Conservation (phyloP, 2,329 filamentous ascomycete species). For the Aspergillus glaucus region DNA sequence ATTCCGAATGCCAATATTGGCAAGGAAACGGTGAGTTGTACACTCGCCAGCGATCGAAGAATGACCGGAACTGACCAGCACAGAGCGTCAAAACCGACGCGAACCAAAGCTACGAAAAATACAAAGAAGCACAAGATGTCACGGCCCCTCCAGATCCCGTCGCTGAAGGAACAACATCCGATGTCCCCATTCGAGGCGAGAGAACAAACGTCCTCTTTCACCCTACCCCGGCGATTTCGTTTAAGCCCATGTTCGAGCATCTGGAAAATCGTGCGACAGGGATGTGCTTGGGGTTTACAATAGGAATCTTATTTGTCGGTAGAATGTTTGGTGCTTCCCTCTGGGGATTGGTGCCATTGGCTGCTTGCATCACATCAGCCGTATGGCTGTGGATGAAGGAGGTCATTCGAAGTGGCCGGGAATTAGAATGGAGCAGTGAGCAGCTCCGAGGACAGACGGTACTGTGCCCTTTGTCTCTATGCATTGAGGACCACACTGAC, state of each 20-base stretch:
- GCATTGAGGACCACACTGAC: background rate
- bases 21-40: conserved; percentile 55
- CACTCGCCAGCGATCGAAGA: background rate
- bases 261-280: conserved; percentile 69
- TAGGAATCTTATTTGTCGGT: conserved; percentile 69
- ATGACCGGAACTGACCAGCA: conserved; percentile 2
- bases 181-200: conserved; percentile 91
- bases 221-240: conserved; percentile 82
- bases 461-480: conserved; percentile 16
- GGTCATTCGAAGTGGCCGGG: conserved; percentile 71
- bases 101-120: conserved; percentile 68
- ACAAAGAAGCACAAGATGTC: conserved; percentile 78
- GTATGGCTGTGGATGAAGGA: conserved; percentile 90
- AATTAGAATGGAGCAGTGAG: conserved; percentile 83
- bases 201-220: conserved; percentile 96
- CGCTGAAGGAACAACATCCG: conserved; percentile 73
- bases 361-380: conserved; percentile 63
- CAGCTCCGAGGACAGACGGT: conserved; percentile 74
- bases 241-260: conserved; percentile 75
- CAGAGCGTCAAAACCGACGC: conserved; percentile 63
- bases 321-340: conserved; percentile 72
- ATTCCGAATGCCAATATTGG: conserved; percentile 85
- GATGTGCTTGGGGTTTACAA: conserved; percentile 63
- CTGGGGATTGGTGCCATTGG: conserved; percentile 69
- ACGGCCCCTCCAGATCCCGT: conserved; percentile 87